These are phyloP conservation scores for Priceomyces carsonii DNA, from an alignment of 805 yeast genomes.

Conservation along the genomic window DNA sequence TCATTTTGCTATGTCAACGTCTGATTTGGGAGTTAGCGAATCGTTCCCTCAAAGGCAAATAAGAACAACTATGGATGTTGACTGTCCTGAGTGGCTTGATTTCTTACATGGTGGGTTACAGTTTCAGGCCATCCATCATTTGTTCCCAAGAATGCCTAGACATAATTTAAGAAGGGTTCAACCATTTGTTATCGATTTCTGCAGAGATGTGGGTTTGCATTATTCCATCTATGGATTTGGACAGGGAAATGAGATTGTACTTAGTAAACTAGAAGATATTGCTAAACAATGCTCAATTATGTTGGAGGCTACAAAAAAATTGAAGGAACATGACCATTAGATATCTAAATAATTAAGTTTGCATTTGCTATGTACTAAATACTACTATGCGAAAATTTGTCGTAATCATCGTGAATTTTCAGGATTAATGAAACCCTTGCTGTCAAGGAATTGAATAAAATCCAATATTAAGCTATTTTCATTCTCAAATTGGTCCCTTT, in stretches of 20 bases:
- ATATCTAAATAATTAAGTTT: constrained; percentile 1
- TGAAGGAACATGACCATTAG: constrained; percentile 51
- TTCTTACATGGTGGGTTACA: constrained; percentile 91
- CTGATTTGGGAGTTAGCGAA: constrained; percentile 80
- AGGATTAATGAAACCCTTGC: constrained; percentile 28
- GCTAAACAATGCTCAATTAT: constrained; percentile 78
- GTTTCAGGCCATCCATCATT: constrained; percentile 87
- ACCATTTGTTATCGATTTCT: constrained; percentile 68
- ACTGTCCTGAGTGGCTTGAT: constrained; percentile 91
- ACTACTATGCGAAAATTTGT: no score
- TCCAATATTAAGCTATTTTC: constrained; percentile 37
- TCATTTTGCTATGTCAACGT: constrained; percentile 92
- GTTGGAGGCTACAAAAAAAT: constrained; percentile 67
- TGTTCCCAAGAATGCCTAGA: constrained; percentile 86
- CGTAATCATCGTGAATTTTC: no score
- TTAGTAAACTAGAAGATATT: constrained; percentile 67
- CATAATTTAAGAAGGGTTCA: constrained; percentile 82
- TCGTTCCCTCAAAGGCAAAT: constrained; percentile 78
- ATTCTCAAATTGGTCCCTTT: constrained; percentile 33
- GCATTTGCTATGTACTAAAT: neutral
- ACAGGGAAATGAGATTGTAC: constrained; percentile 72
- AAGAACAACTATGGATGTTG: constrained; percentile 93
- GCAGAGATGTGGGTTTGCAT: constrained; percentile 71
- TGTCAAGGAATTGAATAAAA: constrained; percentile 34
- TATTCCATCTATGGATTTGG: constrained; percentile 85